Evolutionary conservation across 257 asterid species (phyloP), one percentile per base, ranked within the genome.

Genomic region (Nicotiana noctiflora): DNA sequence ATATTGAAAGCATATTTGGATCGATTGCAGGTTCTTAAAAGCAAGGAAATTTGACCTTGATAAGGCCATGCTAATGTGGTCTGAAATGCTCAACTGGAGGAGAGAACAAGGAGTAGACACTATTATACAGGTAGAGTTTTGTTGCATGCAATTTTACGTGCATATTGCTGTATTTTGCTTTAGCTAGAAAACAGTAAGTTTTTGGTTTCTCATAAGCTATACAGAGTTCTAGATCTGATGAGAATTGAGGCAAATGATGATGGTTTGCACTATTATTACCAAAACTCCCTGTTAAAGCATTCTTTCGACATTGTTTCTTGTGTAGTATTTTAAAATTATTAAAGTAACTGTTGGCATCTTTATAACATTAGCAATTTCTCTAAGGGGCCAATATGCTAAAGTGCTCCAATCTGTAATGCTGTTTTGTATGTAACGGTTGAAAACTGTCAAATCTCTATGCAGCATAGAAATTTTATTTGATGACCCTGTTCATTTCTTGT

Each of bases 11-110:
- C 79, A 74, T 49, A 57, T 74, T 74, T 51, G 56, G 56, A 3
- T 25, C 44, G 25, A 57, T 86, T 82, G 80, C 97, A 96, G 99
- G 84, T 96, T 92, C 82, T 86, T 94, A 91, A 94, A 87, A 83
- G 98, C 98, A 56, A 93, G 99, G 89, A 93, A 96, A 89, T 94
- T 94, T 86, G 99, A 96, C 89, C 93, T 91, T 80, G 97, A 94
- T 77, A 96, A 94, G 89, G 82, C 98, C 4, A 81, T 88, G 65
- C 94, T 91, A 52, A 96, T 96, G 99, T 96, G 99, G 99, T 88
- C 74, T 46, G 99, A 96, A 85, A 96, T 96, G 99, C 89, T 96
- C 83, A 90, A 87, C 83, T 96, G 99, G 99, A 92, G 99, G 90
- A 87, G 86, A 86, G 98, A 92, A 81, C 89, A 92, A 77, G 89